These are phyloP conservation scores for Alternaria ventricosa DNA, from an alignment of 2,329 filamentous ascomycete genomes.

Conservation along the genomic window DNA sequence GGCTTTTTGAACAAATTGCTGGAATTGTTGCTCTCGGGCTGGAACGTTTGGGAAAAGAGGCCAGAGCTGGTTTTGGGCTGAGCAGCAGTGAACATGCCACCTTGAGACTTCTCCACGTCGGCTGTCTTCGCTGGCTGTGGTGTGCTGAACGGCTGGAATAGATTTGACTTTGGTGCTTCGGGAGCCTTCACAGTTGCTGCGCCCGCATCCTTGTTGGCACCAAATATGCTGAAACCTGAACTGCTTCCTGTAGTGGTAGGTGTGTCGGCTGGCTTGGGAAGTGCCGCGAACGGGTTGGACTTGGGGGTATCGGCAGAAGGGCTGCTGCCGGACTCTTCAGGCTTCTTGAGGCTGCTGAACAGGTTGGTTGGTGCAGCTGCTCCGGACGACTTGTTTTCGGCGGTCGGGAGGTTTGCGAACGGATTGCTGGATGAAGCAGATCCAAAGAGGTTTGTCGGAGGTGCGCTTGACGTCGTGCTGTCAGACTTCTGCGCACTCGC, in stretches of 20 bases:
- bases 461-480: conserved; percentile 16
- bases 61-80: conserved; percentile 30
- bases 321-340: conserved; percentile 7
- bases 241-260: conserved; percentile 10
- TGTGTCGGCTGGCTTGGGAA: conserved; percentile 19
- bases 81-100: conserved; percentile 24
- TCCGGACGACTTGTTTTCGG: conserved; percentile 10
- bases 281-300: conserved; percentile 25
- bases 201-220: conserved; percentile 16
- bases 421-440: conserved; percentile 15
- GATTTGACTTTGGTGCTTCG: conserved; percentile 19
- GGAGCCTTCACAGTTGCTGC: conserved; percentile 16
- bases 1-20: conserved; percentile 19
- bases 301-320: conserved; percentile 24
- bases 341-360: conserved; percentile 27
- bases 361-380: conserved; percentile 18
- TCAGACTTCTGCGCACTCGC: conserved; percentile 17
- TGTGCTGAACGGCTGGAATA: conserved; percentile 33
- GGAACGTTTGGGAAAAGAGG: conserved; percentile 25
- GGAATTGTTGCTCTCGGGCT: conserved; percentile 17
- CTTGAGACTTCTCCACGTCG: conserved; percentile 20
- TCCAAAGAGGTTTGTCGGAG: conserved; percentile 22
- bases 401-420: conserved; percentile 21
- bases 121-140: conserved; percentile 28
- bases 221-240: conserved; percentile 23